Base-by-base conservation (phyloP, 2,329 filamentous ascomycete species). In the Colletotrichum godetiae region DNA sequence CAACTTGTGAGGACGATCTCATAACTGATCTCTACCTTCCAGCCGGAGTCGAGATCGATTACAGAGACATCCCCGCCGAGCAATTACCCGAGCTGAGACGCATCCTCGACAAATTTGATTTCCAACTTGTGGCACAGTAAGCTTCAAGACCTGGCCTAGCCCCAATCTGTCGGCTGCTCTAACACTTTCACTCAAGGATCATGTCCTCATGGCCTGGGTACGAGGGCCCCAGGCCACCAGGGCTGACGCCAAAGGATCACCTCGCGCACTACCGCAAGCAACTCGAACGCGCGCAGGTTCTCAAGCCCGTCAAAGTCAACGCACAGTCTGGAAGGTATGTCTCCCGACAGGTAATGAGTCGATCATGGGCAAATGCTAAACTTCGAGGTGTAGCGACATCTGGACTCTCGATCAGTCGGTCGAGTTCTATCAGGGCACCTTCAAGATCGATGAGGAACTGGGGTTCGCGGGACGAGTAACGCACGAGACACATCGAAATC, bases 401-500 rank as follows among this genome's bases (percentile, higher is more conserved):
- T 82, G 79, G 78, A 76, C 76, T 5, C 60, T 77, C 2, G 80
- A 82, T 19, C 77, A 82, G 19, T 79, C 80, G 1, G 78, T 82
- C 5, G 75, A 79, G 37, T 82, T 82, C 56, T 83, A 80, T 71
- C 53, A 77, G n/a, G 75, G 75, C 4, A 80, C 80, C 1, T 75
- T 82, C 3, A 60, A 76, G 13, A 74, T 82, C 10, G 79, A 82
- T 19, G 75, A 76, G 3, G 80, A 81, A 61, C 63, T 81, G 5
- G 81, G 80, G 0, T 74, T 82, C 0, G 37, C 75, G 1, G 81
- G 80, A 4, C 76, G 71, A 7, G 78, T 82, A 3, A 77, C 73
- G 64, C 80, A 83, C 57, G 81, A 83, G 73, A 81, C 78, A 11
- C 80, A 82, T 42, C 76, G 80, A 11, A 81, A 81, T 72, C 74